Conservation (phyloP, 306 rosid genomes). For the Cucurbita pepo region DNA sequence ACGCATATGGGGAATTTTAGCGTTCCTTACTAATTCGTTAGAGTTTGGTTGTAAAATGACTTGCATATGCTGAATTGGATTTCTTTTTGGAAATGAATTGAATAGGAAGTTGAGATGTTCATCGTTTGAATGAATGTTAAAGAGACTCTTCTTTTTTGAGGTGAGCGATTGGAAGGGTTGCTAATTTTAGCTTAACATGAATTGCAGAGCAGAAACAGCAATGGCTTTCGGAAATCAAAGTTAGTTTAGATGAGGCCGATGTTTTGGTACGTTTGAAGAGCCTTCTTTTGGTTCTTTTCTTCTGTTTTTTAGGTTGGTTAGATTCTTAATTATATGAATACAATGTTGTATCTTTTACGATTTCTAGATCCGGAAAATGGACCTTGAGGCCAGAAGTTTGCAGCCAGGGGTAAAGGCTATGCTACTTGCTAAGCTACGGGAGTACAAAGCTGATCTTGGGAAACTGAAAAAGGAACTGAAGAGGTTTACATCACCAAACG, state of each 20-base stretch:
- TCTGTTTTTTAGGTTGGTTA: background rate
- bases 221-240: constrained; percentile 4
- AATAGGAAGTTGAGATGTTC: background rate
- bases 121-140: background rate
- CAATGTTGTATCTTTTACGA: background rate
- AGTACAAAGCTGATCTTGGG: constrained; percentile 10
- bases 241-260: constrained; percentile 7
- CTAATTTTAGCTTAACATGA: background rate
- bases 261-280: constrained; percentile 5
- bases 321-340: background rate
- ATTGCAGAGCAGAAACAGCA: constrained; percentile 3
- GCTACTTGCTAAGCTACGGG: constrained; percentile 11
- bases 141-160: background rate
- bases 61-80: background rate
- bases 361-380: constrained; percentile 12
- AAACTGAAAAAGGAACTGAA: constrained; percentile 8
- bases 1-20: background rate
- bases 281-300: background rate
- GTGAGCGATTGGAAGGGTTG: background rate
- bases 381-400: constrained; percentile 15
- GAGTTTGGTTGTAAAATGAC: background rate
- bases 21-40: background rate
- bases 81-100: background rate
- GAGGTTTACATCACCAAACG: constrained; percentile 3
- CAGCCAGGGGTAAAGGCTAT: constrained; percentile 11